Evolutionary conservation across 306 rosid genomes (phyloP).

Genomic region (Cucurbita argyrosperma): DNA sequence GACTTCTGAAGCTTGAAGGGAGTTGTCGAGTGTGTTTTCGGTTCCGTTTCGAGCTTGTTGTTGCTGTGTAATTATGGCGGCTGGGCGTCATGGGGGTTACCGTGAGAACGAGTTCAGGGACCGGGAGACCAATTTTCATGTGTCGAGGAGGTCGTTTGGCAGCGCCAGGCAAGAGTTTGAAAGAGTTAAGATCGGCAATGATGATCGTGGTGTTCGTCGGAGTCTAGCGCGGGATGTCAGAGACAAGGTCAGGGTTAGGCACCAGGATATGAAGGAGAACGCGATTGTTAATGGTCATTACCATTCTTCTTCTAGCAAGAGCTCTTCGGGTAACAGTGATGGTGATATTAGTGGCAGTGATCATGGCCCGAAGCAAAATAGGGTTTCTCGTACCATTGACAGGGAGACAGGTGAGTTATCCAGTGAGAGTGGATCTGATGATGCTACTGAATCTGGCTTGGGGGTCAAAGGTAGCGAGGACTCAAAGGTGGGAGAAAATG

Average conservation of each 20-base stretch:
- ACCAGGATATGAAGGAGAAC: conserved; percentile 44
- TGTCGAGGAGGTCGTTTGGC: conserved; percentile 9
- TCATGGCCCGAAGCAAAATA: conserved; percentile 46
- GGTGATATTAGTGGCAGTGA: background rate
- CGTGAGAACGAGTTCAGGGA: conserved; percentile 70
- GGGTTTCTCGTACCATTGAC: conserved; percentile 34
- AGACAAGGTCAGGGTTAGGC: conserved; percentile 51
- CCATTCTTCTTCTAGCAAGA: conserved; percentile 41
- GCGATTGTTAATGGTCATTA: conserved; percentile 34
- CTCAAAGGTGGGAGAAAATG: conserved; percentile 29
- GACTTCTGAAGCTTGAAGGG: background rate
- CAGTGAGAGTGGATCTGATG: conserved; percentile 89
- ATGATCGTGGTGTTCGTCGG: conserved; percentile 28
- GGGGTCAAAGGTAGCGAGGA: conserved; percentile 25
- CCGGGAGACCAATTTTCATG: conserved; percentile 51
- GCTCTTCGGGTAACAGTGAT: conserved; percentile 41
- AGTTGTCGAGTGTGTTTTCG: background rate
- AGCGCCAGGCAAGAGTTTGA: conserved; percentile 51
- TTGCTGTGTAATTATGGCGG: conserved; percentile 42
- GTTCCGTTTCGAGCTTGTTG: background rate
- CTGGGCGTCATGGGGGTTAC: conserved; percentile 81
- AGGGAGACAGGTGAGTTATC: conserved; percentile 94
- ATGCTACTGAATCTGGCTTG: conserved; percentile 48
- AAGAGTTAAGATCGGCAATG: conserved; percentile 25
- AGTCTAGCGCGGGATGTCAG: conserved; percentile 34